phyloP scores from a whole-genome alignment of 108 stramenopile species.

The Cylindrotheca closterium region DNA sequence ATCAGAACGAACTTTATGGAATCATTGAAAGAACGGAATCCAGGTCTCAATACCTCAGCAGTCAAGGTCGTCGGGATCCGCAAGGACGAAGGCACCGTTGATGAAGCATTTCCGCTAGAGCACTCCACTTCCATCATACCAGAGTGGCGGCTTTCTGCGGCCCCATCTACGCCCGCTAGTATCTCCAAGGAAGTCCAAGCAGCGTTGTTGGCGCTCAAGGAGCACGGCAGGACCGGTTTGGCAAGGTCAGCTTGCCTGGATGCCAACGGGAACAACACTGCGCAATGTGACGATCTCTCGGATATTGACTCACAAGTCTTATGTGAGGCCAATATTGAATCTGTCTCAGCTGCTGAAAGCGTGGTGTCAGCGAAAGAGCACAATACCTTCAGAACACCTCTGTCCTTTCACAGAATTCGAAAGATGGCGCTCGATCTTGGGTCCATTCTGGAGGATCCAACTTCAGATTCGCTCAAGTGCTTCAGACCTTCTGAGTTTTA shows the following conservation, averaged over 20 bases:
- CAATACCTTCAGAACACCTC: conserved; percentile 21
- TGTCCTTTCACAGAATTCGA: conserved; percentile 29
- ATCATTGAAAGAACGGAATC: conserved; percentile 8
- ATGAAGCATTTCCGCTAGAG: conserved; percentile 36
- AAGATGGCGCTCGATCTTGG: conserved; percentile 26
- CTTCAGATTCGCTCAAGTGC: conserved; percentile 13
- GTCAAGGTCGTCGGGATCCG: conserved; percentile 12
- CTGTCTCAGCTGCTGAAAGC: background rate
- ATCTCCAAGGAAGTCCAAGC: conserved; percentile 27
- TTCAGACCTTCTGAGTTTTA: conserved; percentile 19
- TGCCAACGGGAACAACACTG: conserved; percentile 4
- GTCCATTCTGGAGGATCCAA: conserved; percentile 13
- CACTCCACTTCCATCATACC: conserved; percentile 23
- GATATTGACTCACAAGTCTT: background rate
- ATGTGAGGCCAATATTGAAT: conserved; percentile 10
- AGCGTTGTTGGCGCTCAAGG: conserved; percentile 24
- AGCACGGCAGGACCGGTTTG: conserved; percentile 19
- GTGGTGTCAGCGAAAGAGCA: conserved; percentile 4
- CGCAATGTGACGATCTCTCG: background rate
- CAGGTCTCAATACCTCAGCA: background rate
- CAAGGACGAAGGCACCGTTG: conserved; percentile 21
- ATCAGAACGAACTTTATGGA: conserved; percentile 41
- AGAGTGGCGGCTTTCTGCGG: conserved; percentile 41
- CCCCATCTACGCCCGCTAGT: conserved; percentile 18
- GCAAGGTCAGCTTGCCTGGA: conserved; percentile 9